Percentiles rank a stretch among this genome's conserved stretches.
These are phyloP conservation scores for Nakazawaea wyomingensis DNA, from an alignment of 805 yeast species.

Conservation along the genomic window DNA sequence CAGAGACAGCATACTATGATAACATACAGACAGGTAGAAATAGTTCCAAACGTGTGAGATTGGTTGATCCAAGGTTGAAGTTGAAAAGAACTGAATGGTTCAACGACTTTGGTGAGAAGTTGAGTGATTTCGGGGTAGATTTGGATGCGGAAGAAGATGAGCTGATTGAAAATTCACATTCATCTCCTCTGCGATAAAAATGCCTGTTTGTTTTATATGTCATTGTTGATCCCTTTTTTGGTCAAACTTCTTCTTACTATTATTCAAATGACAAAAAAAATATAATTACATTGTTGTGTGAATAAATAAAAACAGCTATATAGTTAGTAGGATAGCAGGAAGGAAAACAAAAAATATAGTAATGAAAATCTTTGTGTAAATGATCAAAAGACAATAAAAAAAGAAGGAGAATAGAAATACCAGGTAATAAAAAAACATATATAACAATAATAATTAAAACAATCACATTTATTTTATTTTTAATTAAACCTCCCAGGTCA, in stretches of 20 bases:
- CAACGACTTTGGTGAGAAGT: conserved; percentile 77
- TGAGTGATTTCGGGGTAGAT: conserved; percentile 88
- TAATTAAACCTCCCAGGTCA: too few species aligned
- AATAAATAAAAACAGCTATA: background rate
- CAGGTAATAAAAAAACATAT: too few species aligned
- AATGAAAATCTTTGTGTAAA: too few species aligned
- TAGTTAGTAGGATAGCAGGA: background rate
- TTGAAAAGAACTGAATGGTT: conserved; percentile 51
- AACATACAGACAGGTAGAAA: conserved; percentile 7
- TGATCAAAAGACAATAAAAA: too few species aligned
- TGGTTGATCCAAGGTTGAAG: conserved; percentile 30
- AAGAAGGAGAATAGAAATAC: too few species aligned
- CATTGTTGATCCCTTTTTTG: too few species aligned
- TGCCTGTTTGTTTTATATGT: too few species aligned
- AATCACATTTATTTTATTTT: background rate
- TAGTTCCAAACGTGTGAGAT: background rate
- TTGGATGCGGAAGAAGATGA: conserved; percentile 47
- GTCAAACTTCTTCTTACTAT: too few species aligned
- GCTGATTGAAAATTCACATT: too few species aligned
- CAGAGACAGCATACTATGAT: conserved; percentile 13
- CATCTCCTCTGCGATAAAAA: too few species aligned
- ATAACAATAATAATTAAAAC: too few species aligned
- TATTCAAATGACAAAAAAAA: too few species aligned
- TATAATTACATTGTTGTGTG: background rate
- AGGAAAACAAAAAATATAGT: background rate